Conservation (phyloP, 2,329 filamentous ascomycete species). For the Aspergillus persii region DNA sequence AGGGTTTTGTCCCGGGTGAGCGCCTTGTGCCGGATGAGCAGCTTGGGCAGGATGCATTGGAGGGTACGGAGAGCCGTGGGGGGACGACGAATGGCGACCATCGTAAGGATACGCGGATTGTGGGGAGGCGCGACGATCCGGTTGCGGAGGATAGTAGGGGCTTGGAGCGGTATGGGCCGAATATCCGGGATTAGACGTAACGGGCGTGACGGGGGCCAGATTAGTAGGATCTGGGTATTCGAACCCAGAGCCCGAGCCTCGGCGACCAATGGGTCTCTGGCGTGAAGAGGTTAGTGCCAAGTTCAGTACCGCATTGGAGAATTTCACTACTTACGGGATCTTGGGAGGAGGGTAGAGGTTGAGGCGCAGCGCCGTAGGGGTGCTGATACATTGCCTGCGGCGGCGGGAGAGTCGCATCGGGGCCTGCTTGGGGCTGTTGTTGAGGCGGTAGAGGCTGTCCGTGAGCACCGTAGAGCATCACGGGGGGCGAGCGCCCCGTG, state of each 20-base stretch:
- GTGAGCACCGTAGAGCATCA: conserved; percentile 50
- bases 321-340: conserved; percentile 47
- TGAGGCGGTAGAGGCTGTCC: conserved; percentile 49
- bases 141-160: conserved; percentile 39
- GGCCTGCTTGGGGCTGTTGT: conserved; percentile 38
- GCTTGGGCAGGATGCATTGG: conserved; percentile 33
- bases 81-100: conserved; percentile 41
- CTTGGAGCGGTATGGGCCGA: conserved; percentile 38
- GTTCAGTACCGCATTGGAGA: conserved; percentile 12
- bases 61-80: conserved; percentile 41
- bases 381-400: conserved; percentile 41
- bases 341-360: conserved; percentile 40
- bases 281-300: conserved; percentile 11
- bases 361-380: conserved; percentile 35
- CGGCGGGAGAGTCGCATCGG: conserved; percentile 38
- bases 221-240: conserved; percentile 49
- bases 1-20: too few species aligned
- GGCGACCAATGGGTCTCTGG: conserved; percentile 41
- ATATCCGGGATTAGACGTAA: conserved; percentile 43
- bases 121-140: conserved; percentile 45
- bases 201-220: conserved; percentile 47
- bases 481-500: conserved; percentile 30
- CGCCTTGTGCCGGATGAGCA: conserved; percentile 3
- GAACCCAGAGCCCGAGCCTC: conserved; percentile 44
- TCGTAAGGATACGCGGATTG: conserved; percentile 46